Percentiles rank a stretch among this genome's conserved stretches.
phyloP scores from a whole-genome alignment of 257 asterid genomes.

The Prunella vulgaris region DNA sequence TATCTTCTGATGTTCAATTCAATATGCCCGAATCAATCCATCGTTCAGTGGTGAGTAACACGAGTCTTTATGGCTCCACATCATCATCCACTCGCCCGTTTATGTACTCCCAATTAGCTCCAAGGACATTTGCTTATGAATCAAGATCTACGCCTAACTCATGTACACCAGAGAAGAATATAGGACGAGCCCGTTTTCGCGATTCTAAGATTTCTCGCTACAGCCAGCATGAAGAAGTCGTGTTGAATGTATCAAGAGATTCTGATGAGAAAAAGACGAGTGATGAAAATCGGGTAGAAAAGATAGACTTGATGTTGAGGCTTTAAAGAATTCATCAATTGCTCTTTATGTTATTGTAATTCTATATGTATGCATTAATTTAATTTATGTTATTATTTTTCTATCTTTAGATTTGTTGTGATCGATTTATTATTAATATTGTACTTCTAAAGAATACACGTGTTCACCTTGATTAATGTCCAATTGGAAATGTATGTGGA shows the following conservation, averaged over 20 bases:
- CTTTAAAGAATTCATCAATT: slow-evolving; percentile 20
- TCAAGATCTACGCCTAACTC: neutral
- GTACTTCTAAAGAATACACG: slow-evolving; percentile 1
- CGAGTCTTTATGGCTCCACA: neutral
- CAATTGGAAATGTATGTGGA: neutral
- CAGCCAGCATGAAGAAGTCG: slow-evolving; percentile 6
- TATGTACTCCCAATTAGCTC: neutral
- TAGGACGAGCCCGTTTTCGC: neutral
- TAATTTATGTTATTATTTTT: slow-evolving; percentile 13
- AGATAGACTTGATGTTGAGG: slow-evolving; percentile 38
- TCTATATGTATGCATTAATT: slow-evolving; percentile 4
- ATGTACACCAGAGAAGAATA: neutral
- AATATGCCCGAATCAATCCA: neutral
- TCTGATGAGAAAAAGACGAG: slow-evolving; percentile 18
- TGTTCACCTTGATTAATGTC: slow-evolving; percentile 1
- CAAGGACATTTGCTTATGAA: neutral
- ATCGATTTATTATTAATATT: neutral
- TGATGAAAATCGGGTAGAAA: neutral
- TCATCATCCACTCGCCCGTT: neutral
- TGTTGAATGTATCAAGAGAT: slow-evolving; percentile 27
- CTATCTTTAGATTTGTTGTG: neutral
- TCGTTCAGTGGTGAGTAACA: neutral
- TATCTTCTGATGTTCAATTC: neutral
- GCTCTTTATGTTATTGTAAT: slow-evolving; percentile 13
- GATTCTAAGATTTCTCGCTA: neutral